Evolutionary conservation across 2,329 filamentous ascomycete species (phyloP), one percentile per base, ranked within the genome.

Genomic region (Aureobasidium sp.): DNA sequence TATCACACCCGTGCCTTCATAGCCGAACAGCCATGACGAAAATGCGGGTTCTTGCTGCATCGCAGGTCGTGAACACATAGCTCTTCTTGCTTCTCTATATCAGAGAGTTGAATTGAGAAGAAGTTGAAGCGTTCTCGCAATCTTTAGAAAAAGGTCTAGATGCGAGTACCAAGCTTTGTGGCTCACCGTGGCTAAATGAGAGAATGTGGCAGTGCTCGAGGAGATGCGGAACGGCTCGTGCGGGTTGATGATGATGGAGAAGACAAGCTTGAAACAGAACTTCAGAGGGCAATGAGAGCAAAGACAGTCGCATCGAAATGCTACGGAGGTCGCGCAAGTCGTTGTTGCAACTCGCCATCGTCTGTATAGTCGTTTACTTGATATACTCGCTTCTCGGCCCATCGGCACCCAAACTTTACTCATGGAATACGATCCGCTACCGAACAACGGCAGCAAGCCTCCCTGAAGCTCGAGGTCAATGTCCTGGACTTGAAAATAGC

Each of bases 361-460:
- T 77, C 66, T 57, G 64, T 41, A 58, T 62, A 42, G 67, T 73
- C 10, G 61, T 78, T 5, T 64, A 69, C 16, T 65, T 76, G 15
- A 71, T 79, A 39, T 50, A 78, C 37, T 76, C 67, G 63, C 64
- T 76, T 5, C 75, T 74, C 50, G 67, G 69, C 1, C 70, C 75
- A 1, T 64, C 68, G 25, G 65, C 70, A 25, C 67, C 67, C 60
- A 73, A 72, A 58, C 65, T 68, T 21, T 79, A 77, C 63, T 69
- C 72, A 62, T 81, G 78, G 78, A 73, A 69, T 29, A 73, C 70
- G 63, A 68, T 81, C 53, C 73, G 72, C 49, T 81, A 81, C 66
- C 64, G 70, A 65, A 73, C 75, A 4, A 69, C 68, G 11, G 67
- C 74, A n/a, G 53, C 68, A 21, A 67, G 65, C 5, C 66, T 75